phyloP scores from a whole-genome alignment of 257 asterid species.

The Linaria vulgaris region DNA sequence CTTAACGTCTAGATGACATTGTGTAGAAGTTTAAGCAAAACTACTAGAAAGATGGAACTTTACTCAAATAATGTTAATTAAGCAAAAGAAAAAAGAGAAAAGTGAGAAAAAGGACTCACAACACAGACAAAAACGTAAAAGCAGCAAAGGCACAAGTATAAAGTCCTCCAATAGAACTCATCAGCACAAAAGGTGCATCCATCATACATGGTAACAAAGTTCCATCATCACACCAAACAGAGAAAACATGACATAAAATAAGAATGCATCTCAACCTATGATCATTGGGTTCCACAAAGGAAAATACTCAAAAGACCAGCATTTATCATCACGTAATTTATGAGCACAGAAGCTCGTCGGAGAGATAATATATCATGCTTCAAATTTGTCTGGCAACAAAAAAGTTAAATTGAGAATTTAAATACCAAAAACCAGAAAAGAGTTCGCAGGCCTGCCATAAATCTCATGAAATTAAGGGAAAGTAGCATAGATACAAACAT shows the following conservation, averaged over 20 bases:
- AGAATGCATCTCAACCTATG: background rate
- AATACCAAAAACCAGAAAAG: background rate
- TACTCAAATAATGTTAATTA: too few relatives aligned
- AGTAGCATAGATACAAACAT: background rate
- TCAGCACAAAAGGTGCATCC: background rate
- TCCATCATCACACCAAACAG: constrained; percentile 2
- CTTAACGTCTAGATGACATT: too few relatives aligned
- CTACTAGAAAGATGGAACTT: too few relatives aligned
- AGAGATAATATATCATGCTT: background rate
- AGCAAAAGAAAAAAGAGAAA: background rate
- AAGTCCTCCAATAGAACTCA: background rate
- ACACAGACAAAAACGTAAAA: background rate
- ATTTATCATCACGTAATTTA: constrained; percentile 1
- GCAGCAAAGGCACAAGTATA: background rate
- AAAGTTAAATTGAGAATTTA: background rate
- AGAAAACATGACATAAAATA: constrained; percentile 3
- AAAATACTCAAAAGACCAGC: background rate
- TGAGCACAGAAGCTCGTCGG: background rate
- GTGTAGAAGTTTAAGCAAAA: too few relatives aligned
- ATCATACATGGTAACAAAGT: background rate
- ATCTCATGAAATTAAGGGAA: background rate
- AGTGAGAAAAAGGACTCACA: background rate
- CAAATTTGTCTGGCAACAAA: background rate
- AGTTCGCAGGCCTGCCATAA: background rate
- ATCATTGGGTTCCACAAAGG: background rate